Evolutionary conservation across 495 filamentous ascomycete genomes (phyloP).

Genomic region (Podospora comata): DNA sequence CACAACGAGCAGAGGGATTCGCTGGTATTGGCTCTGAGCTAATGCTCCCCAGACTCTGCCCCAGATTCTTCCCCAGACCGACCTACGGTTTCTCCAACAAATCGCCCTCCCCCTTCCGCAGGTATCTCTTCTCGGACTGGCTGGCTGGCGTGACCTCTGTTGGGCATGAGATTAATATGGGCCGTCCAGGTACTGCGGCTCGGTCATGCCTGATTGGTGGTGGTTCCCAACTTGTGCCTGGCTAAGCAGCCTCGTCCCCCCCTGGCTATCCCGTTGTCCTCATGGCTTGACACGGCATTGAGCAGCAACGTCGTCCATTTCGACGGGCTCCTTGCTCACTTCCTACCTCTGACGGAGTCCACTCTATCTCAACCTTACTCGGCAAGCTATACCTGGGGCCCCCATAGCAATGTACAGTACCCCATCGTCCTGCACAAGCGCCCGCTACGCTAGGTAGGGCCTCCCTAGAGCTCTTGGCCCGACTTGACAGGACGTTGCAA

Average conservation of each 20-base stretch:
- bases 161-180: conserved; percentile 35
- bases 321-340: neutral
- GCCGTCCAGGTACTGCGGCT: conserved; percentile 32
- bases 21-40: neutral
- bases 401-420: conserved; percentile 13
- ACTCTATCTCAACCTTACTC: conserved; percentile 34
- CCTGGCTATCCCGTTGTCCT: conserved; percentile 20
- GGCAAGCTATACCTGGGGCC: conserved; percentile 26
- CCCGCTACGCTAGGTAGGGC: conserved; percentile 14
- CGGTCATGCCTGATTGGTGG: conserved; percentile 29
- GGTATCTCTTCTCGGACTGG: conserved; percentile 17
- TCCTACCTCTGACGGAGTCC: conserved; percentile 14
- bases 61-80: conserved; percentile 10
- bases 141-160: conserved; percentile 30
- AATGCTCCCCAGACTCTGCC: conserved; percentile 20
- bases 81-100: conserved; percentile 27
- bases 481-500: conserved; percentile 15
- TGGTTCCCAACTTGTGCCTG: conserved; percentile 31
- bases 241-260: conserved; percentile 27
- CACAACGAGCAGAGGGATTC: conserved; percentile 5
- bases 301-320: conserved; percentile 14
- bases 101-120: conserved; percentile 16
- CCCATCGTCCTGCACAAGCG: conserved; percentile 20
- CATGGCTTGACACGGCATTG: conserved; percentile 35
- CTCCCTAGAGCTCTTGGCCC: conserved; percentile 14